Evolutionary conservation across 116 monocot species (phyloP).

Genomic region (Iris pallida): DNA sequence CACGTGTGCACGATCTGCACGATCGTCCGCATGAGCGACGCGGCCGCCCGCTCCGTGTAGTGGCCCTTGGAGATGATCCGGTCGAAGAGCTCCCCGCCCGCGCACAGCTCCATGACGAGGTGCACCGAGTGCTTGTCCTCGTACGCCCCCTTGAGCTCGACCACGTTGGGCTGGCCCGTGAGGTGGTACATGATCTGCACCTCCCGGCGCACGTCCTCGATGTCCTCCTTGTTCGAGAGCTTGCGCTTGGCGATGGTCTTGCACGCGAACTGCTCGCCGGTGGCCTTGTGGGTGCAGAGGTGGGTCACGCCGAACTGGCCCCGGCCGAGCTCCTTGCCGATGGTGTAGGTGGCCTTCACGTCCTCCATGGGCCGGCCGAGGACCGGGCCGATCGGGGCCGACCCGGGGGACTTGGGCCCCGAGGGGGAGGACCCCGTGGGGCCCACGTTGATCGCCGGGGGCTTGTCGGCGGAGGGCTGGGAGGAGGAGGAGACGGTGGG

Average conservation of each 20-base stretch:
- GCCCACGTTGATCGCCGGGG: not conserved
- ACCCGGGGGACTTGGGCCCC: conserved; percentile 5
- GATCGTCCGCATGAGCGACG: conserved; percentile 47
- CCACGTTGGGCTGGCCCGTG: conserved; percentile 58
- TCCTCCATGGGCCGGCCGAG: conserved; percentile 67
- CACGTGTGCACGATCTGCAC: conserved; percentile 64
- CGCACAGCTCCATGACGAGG: conserved; percentile 68
- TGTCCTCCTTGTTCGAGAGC: conserved; percentile 33
- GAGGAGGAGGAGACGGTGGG: not conserved
- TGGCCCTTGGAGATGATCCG: conserved; percentile 47
- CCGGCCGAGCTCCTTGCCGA: conserved; percentile 25
- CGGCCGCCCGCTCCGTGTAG: conserved; percentile 51
- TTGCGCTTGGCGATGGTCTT: conserved; percentile 14
- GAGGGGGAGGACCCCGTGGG: conserved; percentile 8
- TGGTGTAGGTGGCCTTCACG: conserved; percentile 31
- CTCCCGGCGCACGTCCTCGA: conserved; percentile 63
- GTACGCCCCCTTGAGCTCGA: conserved; percentile 56
- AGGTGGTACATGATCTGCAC: conserved; percentile 72
- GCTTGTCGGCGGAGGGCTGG: not conserved
- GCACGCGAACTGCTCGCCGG: conserved; percentile 13
- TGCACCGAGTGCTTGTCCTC: conserved; percentile 70
- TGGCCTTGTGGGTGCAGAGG: conserved; percentile 4
- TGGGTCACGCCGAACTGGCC: conserved; percentile 17
- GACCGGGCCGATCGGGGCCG: conserved; percentile 37
- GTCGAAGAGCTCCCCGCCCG: conserved; percentile 64